These are phyloP conservation scores for Geosiphon pyriformis DNA, from an alignment of 192 early-diverging fungal species.

Conservation along the genomic window DNA sequence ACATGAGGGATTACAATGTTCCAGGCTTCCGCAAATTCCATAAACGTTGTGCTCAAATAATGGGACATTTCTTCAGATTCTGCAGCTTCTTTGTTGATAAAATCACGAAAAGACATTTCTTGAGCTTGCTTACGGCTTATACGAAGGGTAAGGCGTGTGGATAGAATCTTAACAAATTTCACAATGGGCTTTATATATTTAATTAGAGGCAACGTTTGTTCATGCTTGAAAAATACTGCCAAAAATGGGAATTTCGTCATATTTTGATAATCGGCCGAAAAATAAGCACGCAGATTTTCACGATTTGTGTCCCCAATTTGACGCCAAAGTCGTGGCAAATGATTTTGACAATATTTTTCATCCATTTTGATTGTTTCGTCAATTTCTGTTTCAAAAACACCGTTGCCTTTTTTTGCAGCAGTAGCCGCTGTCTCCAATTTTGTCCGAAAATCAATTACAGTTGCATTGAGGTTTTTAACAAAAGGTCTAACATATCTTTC, in stretches of 20 bases:
- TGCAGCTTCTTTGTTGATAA: constrained; percentile 5
- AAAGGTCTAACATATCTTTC: constrained; percentile 9
- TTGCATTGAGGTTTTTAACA: constrained; percentile 9
- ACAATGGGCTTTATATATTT: constrained; percentile 16
- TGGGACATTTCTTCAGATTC: constrained; percentile 1
- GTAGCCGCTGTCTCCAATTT: constrained; percentile 3
- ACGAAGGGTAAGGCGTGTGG: constrained; percentile 1
- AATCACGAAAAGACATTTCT: constrained; percentile 9
- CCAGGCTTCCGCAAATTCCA: constrained; percentile 17
- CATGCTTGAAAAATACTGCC: constrained; percentile 11
- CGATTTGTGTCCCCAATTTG: not conserved
- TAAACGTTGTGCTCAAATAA: not conserved
- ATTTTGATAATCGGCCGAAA: not conserved
- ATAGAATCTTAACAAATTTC: constrained; percentile 19
- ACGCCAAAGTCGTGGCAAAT: constrained; percentile 19
- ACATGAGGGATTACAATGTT: constrained; percentile 5
- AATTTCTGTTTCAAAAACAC: constrained; percentile 11
- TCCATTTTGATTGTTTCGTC: constrained; percentile 5
- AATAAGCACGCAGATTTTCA: constrained; percentile 11
- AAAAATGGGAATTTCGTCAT: constrained; percentile 7
- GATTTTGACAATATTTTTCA: not conserved
- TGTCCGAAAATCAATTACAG: constrained; percentile 7
- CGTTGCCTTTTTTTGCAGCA: not conserved
- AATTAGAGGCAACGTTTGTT: constrained; percentile 3
- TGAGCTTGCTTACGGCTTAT: constrained; percentile 22